Percentiles rank a stretch among this genome's conserved stretches.
phyloP scores from a whole-genome alignment of 768 basidiomycete genomes.

The Mycena venus region DNA sequence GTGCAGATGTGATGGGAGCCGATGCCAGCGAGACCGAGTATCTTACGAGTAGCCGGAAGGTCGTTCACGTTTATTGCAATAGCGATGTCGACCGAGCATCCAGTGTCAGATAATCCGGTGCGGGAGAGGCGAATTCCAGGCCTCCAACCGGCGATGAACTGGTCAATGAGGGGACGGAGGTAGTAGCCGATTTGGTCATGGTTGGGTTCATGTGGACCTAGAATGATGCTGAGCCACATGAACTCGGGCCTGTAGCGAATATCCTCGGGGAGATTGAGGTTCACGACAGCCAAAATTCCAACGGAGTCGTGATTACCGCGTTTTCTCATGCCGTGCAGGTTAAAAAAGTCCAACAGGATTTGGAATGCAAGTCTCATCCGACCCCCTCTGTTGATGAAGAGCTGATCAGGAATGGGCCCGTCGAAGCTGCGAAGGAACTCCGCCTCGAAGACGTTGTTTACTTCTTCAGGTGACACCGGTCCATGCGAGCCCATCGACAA shows the following conservation, averaged over 20 bases:
- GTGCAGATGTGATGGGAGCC: conserved; percentile 42
- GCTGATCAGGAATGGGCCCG: conserved; percentile 37
- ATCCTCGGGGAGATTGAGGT: conserved; percentile 46
- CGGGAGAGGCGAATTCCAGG: conserved; percentile 27
- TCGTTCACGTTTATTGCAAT: conserved; percentile 42
- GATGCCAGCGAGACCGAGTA: conserved; percentile 36
- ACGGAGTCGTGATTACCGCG: conserved; percentile 36
- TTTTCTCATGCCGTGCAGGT: conserved; percentile 39
- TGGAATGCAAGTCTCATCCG: conserved; percentile 37
- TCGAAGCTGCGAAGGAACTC: conserved; percentile 43
- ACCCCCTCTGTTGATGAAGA: conserved; percentile 37
- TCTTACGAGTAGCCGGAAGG: conserved; percentile 42
- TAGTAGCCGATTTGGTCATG: conserved; percentile 42
- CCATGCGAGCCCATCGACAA: conserved; percentile 3
- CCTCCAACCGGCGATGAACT: conserved; percentile 36
- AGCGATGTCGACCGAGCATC: conserved; percentile 10
- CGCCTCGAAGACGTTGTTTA: conserved; percentile 41
- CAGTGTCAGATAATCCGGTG: conserved; percentile 16
- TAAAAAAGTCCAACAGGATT: conserved; percentile 47
- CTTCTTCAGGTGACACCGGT: conserved; percentile 8
- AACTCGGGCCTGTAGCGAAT: conserved; percentile 46
- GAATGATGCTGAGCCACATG: conserved; percentile 46
- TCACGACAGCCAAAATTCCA: conserved; percentile 44
- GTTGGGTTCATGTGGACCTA: conserved; percentile 42
- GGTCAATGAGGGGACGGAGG: conserved; percentile 42